These are phyloP conservation scores for Cladosporium sp. DNA, from an alignment of 2,329 filamentous ascomycete species.

Conservation along the genomic window DNA sequence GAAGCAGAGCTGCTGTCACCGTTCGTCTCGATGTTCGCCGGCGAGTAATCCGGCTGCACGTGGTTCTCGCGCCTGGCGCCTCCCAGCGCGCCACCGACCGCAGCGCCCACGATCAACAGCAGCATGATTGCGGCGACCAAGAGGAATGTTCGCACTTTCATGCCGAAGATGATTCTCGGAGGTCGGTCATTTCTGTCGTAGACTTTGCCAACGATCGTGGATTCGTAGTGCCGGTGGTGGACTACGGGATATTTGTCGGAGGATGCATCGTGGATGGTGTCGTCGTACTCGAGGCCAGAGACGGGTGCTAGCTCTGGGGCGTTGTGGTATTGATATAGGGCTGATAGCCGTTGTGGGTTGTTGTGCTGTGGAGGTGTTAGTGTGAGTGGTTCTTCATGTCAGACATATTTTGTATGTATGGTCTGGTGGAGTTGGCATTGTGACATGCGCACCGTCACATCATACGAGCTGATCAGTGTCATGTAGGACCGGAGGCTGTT, in stretches of 20 bases:
- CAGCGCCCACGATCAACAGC: constrained; percentile 39
- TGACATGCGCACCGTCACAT: background rate
- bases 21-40: background rate
- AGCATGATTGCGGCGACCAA: constrained; percentile 37
- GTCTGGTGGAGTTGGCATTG: background rate
- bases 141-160: constrained; percentile 41
- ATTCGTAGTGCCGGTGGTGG: constrained; percentile 28
- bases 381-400: background rate
- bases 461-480: background rate
- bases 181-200: constrained; percentile 34
- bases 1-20: background rate
- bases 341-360: constrained; percentile 32
- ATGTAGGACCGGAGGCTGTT: background rate
- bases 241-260: constrained; percentile 43
- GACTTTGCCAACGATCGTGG: constrained; percentile 28
- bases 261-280: constrained; percentile 36
- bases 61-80: constrained; percentile 32
- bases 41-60: constrained; percentile 3
- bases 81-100: constrained; percentile 41
- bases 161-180: constrained; percentile 44
- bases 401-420: no score
- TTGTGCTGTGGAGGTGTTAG: constrained; percentile 4
- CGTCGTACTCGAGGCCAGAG: constrained; percentile 43
- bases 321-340: constrained; percentile 44
- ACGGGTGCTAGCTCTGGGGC: constrained; percentile 43